Base-by-base conservation (phyloP, 768 basidiomycete genomes). In the Mycena amicta region DNA sequence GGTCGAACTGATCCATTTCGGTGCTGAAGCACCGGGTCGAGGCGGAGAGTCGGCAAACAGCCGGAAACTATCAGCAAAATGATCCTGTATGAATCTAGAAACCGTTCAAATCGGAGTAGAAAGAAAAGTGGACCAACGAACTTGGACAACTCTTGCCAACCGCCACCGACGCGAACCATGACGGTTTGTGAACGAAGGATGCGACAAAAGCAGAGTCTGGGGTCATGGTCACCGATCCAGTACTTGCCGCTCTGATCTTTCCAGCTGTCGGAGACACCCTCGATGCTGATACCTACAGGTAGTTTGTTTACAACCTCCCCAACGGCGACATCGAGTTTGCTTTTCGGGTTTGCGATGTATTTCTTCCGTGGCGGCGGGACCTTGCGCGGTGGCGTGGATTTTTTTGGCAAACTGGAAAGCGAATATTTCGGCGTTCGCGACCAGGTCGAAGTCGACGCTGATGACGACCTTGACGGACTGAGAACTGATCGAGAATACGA, bases 101-200 rank as follows among this genome's bases (percentile, higher is more conserved):
- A 60, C 61, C 41, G 30, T 43, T 64, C 53, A 66, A 49, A 45
- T 47, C 46, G 47, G 30, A 49, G 50, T 22, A 5, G 50, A 22
- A 51, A 50, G 13, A n/a, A n/a, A 12, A 46, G 25, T 41, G 37
- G 26, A 33, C 11, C 31, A 25, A 78, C 88, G 46, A 70, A 95
- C 94, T 87, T 93, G 20, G 92, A 93, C 52, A 98, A 74, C 71
- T 96, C 94, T 55, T 85, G 77, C 95, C 95, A 98, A 18, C 95
- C 95, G 31, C 95, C 95, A 26, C 95, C 95, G 15, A 97, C 93
- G 58, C 95, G 85, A 43, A 98, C 95, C 95, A 97, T 97, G 61
- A 96, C 94, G 0, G 91, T 94, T 66, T 93, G 90, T 1, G 90
- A 93, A 12, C 93, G 86, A 26, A 96, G 75, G 46, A 96, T 96